Evolutionary conservation across 108 stramenopile genomes (phyloP), one percentile per base, ranked within the genome.

Genomic region (Hondaea fermentalgiana): DNA sequence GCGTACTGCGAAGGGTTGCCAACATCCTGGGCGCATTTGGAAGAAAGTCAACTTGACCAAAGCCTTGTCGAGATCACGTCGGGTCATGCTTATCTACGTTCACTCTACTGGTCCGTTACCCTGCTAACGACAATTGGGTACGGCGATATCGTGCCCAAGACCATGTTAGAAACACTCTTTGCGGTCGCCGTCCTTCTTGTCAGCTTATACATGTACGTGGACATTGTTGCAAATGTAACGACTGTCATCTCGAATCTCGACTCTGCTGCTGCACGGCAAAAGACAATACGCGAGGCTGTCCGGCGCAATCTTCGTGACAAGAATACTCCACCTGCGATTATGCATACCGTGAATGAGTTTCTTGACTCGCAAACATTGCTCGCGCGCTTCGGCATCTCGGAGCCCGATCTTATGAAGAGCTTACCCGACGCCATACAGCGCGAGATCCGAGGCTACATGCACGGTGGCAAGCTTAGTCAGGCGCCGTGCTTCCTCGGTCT

Each of bases 91-190:
- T 90, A 69, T 72, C 35, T 88, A 4, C 23, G 87, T 17, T 91
- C 93, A 8, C 44, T 93, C 55, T 95, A 95, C 72, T 95, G 93
- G 93, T 91, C 94, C 60, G 72, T 95, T 44, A 94, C 94, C 16
- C 93, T 93, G 44, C 90, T 94, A 69, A 93, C 94, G 58, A 96
- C 95, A n/a, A 94, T 95, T 5, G 96, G 95, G n/a, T 96, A 95
- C 88, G 95, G 95, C 4, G 95, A 96, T 90, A 91, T 95, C 28
- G 90, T 91, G 16, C 94, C 95, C 57, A n/a, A 88, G 5, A 90
- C 92, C 29, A 72, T 90, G 45, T 47, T 21, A 5, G 90, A 93
- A 59, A 94, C 94, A 25, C 51, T 69, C 42, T 93, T 93, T 87
- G 92, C 91, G 25, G 60, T 94, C 72, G 5, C 93, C 55, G 91